phyloP scores from a whole-genome alignment of 345 rosid genomes.

The Salix udensis region DNA sequence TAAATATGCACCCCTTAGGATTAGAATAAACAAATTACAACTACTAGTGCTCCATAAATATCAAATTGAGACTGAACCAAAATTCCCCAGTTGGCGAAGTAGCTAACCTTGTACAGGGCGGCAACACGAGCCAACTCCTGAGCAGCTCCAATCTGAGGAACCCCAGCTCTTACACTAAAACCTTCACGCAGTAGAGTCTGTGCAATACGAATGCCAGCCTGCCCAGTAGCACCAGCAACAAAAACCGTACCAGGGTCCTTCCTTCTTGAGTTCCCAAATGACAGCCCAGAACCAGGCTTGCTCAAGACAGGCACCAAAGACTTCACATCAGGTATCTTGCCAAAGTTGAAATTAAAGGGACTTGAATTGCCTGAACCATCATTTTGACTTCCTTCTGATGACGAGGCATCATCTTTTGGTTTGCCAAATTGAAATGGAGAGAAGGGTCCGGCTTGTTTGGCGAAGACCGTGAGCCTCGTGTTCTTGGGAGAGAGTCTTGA shows the following conservation, averaged over 20 bases:
- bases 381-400: constrained; percentile 25
- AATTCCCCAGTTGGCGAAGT: not conserved
- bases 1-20: not conserved
- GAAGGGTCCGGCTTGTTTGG: constrained; percentile 50
- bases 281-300: constrained; percentile 49
- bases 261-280: constrained; percentile 52
- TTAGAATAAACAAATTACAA: not conserved
- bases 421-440: constrained; percentile 50
- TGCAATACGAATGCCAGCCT: constrained; percentile 78
- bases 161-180: constrained; percentile 85
- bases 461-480: constrained; percentile 44
- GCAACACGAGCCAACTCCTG: constrained; percentile 92
- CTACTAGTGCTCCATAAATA: not conserved
- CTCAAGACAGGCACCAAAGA: constrained; percentile 55
- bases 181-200: constrained; percentile 71
- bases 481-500: constrained; percentile 34
- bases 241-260: constrained; percentile 83
- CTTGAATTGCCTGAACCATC: constrained; percentile 36
- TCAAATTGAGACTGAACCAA: not conserved
- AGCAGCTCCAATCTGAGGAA: constrained; percentile 72
- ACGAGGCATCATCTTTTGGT: constrained; percentile 28
- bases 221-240: constrained; percentile 94
- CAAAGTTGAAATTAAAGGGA: constrained; percentile 61
- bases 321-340: constrained; percentile 54
- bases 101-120: constrained; percentile 64